A percentile compares a stretch with the other conserved stretches of the same genome.
phyloP scores from a whole-genome alignment of 23 red algal species.

The Gracilaria domingensis region DNA sequence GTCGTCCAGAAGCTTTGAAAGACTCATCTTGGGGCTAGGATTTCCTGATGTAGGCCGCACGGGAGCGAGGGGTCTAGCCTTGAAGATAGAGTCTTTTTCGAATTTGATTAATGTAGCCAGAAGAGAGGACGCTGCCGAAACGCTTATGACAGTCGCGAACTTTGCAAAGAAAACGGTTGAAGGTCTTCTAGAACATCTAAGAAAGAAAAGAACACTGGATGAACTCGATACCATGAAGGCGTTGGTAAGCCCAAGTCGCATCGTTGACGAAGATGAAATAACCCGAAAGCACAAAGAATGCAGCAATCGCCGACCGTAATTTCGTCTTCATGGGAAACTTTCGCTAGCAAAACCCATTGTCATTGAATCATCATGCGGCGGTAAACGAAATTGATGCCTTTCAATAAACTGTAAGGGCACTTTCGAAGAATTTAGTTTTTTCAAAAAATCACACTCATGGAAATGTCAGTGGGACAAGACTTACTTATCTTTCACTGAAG shows the following conservation, averaged over 20 bases:
- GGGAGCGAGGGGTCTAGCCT: constrained; percentile 50
- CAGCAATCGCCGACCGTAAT: constrained; percentile 38
- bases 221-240: constrained; percentile 54
- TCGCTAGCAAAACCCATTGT: too few species aligned
- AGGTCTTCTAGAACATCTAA: constrained; percentile 48
- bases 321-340: constrained; percentile 80
- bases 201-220: background rate
- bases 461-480: too few species aligned
- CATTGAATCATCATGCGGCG: too few species aligned
- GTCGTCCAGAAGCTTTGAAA: constrained; percentile 42
- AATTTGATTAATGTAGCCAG: constrained; percentile 20
- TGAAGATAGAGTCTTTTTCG: constrained; percentile 27
- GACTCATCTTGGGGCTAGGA: constrained; percentile 60
- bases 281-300: background rate
- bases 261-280: constrained; percentile 44
- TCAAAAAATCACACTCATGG: too few species aligned
- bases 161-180: constrained; percentile 61
- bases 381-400: too few species aligned
- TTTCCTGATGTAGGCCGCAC: constrained; percentile 61
- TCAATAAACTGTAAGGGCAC: too few species aligned
- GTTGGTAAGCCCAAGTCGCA: background rate
- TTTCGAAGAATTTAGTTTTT: too few species aligned
- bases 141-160: constrained; percentile 49
- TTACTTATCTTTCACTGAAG: too few species aligned
- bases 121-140: background rate